These are phyloP conservation scores for Fusarium sp. DNA, from an alignment of 2,329 filamentous ascomycete genomes.

Conservation along the genomic window DNA sequence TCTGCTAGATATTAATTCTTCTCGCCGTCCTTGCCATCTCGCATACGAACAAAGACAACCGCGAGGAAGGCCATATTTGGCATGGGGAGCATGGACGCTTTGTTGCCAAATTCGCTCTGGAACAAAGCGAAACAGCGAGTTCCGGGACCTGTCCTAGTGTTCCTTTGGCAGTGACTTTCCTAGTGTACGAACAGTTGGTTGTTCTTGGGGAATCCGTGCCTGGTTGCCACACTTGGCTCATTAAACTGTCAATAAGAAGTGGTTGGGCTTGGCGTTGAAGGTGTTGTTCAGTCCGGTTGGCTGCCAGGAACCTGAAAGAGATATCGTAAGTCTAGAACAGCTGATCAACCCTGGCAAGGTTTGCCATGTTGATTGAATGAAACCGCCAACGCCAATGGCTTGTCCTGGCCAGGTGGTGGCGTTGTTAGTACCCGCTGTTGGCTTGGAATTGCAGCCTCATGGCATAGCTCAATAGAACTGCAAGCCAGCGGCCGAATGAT, in stretches of 20 bases:
- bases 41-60: constrained; percentile 22
- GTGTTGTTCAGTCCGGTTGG: constrained; percentile 29
- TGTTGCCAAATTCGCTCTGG: constrained; percentile 26
- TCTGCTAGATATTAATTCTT: constrained; percentile 33
- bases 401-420: constrained; percentile 29
- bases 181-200: constrained; percentile 23
- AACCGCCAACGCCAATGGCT: constrained; percentile 17
- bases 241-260: constrained; percentile 22
- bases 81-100: constrained; percentile 32
- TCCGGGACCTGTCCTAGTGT: constrained; percentile 8
- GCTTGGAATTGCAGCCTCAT: constrained; percentile 28
- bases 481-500: constrained; percentile 20
- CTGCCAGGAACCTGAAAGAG: constrained; percentile 17
- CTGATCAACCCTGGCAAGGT: constrained; percentile 10
- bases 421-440: constrained; percentile 28
- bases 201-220: constrained; percentile 31
- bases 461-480: constrained; percentile 9
- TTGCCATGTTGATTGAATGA: constrained; percentile 16
- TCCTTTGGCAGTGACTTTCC: constrained; percentile 17
- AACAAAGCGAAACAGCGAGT: constrained; percentile 39
- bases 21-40: background rate
- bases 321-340: constrained; percentile 19
- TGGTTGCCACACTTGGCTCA: constrained; percentile 28
- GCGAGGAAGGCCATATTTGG: constrained; percentile 19
- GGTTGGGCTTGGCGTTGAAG: constrained; percentile 10